A percentile compares a stretch with the other conserved stretches of the same genome.
These are phyloP conservation scores for Andrographis paniculata DNA, from an alignment of 305 asterid genomes.

Conservation along the genomic window DNA sequence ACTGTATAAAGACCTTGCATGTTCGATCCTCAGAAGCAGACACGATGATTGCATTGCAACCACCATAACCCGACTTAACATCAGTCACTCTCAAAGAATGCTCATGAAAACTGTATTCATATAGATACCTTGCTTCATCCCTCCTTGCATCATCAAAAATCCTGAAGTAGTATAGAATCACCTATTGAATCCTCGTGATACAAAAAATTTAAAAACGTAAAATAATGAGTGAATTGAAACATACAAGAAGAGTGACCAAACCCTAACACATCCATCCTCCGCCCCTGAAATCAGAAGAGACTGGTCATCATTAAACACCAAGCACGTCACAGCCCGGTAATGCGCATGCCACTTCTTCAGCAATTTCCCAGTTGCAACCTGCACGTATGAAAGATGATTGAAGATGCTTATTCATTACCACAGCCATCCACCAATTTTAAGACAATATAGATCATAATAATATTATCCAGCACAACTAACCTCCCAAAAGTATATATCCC, in stretches of 20 bases:
- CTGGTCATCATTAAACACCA: slow-evolving; percentile 72
- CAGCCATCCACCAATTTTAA: background rate
- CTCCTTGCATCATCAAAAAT: slow-evolving; percentile 61
- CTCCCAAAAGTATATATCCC: slow-evolving; percentile 89
- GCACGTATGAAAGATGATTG: slow-evolving; percentile 13
- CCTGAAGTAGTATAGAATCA: slow-evolving; percentile 28
- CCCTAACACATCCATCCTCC: slow-evolving; percentile 84
- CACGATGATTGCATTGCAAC: slow-evolving; percentile 65
- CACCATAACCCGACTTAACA: slow-evolving; percentile 60
- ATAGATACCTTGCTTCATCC: slow-evolving; percentile 43
- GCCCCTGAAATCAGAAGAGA: slow-evolving; percentile 86
- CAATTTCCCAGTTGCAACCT: slow-evolving; percentile 77
- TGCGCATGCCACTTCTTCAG: slow-evolving; percentile 92
- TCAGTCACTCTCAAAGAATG: slow-evolving; percentile 81
- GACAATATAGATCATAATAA: background rate
- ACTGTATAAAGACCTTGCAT: slow-evolving; percentile 85
- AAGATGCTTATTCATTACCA: background rate
- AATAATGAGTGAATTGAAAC: slow-evolving; percentile 8
- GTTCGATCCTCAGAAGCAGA: slow-evolving; percentile 94
- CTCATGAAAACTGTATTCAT: slow-evolving; percentile 67
- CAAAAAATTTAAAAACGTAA: slow-evolving; percentile 7
- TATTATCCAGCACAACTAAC: slow-evolving; percentile 23
- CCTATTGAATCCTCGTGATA: slow-evolving; percentile 10
- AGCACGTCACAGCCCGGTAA: slow-evolving; percentile 70
- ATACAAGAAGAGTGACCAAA: slow-evolving; percentile 90